Evolutionary conservation across 1,284 basidiomycete species (phyloP).

Genomic region (Tylopilus sp.): DNA sequence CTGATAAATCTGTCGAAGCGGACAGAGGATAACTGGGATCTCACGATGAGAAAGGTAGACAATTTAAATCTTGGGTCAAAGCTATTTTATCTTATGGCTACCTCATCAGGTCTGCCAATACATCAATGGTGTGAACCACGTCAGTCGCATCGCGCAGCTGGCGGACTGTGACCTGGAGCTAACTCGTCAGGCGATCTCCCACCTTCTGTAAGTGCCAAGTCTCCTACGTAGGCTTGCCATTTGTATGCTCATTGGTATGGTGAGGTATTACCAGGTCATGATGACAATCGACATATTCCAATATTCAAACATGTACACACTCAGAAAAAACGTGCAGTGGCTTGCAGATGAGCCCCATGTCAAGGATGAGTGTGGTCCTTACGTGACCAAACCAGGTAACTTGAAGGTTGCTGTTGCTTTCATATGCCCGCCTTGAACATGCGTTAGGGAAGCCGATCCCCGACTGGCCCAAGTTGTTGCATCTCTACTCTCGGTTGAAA

Average conservation of each 20-base stretch:
- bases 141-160: constrained; percentile 85
- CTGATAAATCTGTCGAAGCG: constrained; percentile 79
- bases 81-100: constrained; percentile 5
- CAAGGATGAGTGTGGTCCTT: constrained; percentile 82
- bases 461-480: constrained; percentile 80
- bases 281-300: constrained; percentile 97
- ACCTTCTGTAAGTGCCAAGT: constrained; percentile 68
- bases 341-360: constrained; percentile 80
- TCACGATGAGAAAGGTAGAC: constrained; percentile 81
- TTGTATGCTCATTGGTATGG: constrained; percentile 5
- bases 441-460: constrained; percentile 48
- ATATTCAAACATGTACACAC: constrained; percentile 95
- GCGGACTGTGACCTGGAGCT: constrained; percentile 86
- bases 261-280: constrained; percentile 90
- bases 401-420: constrained; percentile 1
- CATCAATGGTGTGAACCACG: constrained; percentile 89
- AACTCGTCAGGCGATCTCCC: constrained; percentile 84
- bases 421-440: constrained; percentile 6
- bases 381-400: constrained; percentile 74
- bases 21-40: constrained; percentile 91
- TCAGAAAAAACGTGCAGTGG: constrained; percentile 80
- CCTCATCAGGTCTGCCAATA: constrained; percentile 61
- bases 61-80: constrained; percentile 5
- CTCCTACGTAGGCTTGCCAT: neutral
- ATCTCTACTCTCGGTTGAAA: constrained; percentile 82